Evolutionary conservation across 352 stramenopile genomes (phyloP).

Genomic region (Phytophthora uliginosa): DNA sequence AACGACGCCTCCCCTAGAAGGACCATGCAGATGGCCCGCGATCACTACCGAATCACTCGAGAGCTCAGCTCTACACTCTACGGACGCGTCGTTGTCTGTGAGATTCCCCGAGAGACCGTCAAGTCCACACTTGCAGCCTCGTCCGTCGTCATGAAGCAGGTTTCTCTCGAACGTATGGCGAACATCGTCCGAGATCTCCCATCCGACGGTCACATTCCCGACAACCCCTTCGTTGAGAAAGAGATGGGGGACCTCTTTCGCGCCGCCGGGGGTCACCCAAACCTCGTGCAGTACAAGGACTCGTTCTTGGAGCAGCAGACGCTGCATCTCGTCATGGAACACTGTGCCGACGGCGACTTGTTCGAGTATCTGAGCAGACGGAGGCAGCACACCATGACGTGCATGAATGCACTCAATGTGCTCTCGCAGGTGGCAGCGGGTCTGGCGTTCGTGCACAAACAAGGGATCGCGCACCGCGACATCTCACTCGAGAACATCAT

Average conservation of each 20-base stretch:
- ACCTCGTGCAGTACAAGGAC: conserved; percentile 55
- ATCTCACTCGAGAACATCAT: conserved; percentile 61
- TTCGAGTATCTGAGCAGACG: conserved; percentile 41
- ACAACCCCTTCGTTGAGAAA: conserved; percentile 59
- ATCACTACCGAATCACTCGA: conserved; percentile 41
- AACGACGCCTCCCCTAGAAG: background rate
- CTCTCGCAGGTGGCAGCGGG: conserved; percentile 41
- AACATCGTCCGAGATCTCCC: conserved; percentile 32
- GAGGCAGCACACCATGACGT: conserved; percentile 35
- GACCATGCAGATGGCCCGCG: conserved; percentile 7
- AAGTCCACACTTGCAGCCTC: background rate
- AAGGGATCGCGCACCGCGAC: conserved; percentile 49
- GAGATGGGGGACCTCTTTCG: conserved; percentile 46
- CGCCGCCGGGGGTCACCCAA: conserved; percentile 45
- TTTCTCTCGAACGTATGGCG: conserved; percentile 46
- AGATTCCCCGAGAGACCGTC: conserved; percentile 30
- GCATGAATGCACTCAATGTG: conserved; percentile 36
- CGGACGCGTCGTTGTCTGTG: conserved; percentile 54
- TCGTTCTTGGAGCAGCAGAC: conserved; percentile 51
- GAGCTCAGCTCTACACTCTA: conserved; percentile 59
- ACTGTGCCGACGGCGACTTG: conserved; percentile 47
- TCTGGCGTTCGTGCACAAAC: conserved; percentile 41
- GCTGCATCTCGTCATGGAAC: conserved; percentile 59
- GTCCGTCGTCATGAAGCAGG: conserved; percentile 55
- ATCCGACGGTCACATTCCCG: conserved; percentile 26